Base-by-base conservation (phyloP, 1,284 basidiomycete species). In the Pseudozyma thailandica region DNA sequence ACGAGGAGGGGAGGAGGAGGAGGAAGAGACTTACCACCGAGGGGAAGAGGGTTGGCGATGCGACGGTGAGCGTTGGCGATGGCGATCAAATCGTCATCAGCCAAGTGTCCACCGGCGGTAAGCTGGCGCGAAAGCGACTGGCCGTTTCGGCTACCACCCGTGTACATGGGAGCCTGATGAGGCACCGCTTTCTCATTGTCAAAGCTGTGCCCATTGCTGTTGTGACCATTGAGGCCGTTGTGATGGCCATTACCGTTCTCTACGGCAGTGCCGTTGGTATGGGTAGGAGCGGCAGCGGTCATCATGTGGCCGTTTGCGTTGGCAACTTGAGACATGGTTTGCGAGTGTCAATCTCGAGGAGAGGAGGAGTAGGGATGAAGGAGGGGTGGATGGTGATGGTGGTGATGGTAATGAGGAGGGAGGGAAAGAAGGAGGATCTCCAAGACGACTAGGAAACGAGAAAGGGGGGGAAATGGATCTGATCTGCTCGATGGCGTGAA, bases 31-130 rank as follows among this genome's bases (percentile, higher is more conserved):
- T 56, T 53, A 59, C 66, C 74, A 44, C 73, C 72, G 21, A 64
- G 69, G 18, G 74, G 72, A 20, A 77, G 61, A 27, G 74, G 72
- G 47, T 76, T 76, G 18, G 45, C 74, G 12, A 74, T 54, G 30
- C 50, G 55, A 33, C 74, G 55, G 49, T 74, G 74, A 16, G 51
- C 38, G 47, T 51, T 70, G 23, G 66, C 72, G 10, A 76, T 66
- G 9, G 74, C 73, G 27, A 75, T 38, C 20, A 75, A 54, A 21
- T 74, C 71, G 38, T 75, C 73, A 50, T 77, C 70, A 35, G 59
- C 54, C 27, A 49, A 46, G 49, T 77, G 75, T 30, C 75, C 75
- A 9, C 75, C 75, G 1, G 74, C 69, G 15, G 74, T 76, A 26
- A 75, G 37, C 35, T 63, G 62, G 35, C 50, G 51, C 35, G 44